phyloP scores from a whole-genome alignment of 768 basidiomycete species.

The Fomitopsis serialis region DNA sequence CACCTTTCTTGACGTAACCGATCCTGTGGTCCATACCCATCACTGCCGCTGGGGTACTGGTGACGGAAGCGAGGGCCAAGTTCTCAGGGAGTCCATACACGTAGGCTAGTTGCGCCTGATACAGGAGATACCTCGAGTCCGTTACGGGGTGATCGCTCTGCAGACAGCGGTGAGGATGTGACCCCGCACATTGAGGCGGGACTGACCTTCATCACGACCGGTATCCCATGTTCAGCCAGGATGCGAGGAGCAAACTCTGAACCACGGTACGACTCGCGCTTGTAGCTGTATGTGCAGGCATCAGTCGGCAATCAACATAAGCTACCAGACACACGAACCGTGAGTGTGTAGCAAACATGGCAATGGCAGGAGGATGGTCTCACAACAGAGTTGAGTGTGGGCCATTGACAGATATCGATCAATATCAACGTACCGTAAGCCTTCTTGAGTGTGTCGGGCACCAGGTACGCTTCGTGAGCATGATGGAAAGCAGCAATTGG shows the following conservation, averaged over 20 bases:
- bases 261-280: conserved; percentile 59
- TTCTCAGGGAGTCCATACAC: conserved; percentile 61
- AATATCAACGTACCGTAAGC: conserved; percentile 37
- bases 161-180: background rate
- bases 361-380: conserved; percentile 62
- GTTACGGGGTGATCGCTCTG: conserved; percentile 44
- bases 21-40: conserved; percentile 41
- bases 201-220: conserved; percentile 55
- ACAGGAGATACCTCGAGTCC: conserved; percentile 48
- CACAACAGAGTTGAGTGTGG: background rate
- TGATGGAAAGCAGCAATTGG: conserved; percentile 79
- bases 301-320: background rate
- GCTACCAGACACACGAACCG: conserved; percentile 20
- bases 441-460: conserved; percentile 73
- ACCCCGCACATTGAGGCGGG: background rate
- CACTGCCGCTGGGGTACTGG: conserved; percentile 62
- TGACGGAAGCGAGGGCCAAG: conserved; percentile 64
- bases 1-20: conserved; percentile 59
- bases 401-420: too few species aligned
- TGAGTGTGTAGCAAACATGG: conserved; percentile 78
- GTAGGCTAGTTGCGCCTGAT: conserved; percentile 58
- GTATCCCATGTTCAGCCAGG: conserved; percentile 48
- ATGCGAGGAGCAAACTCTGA: conserved; percentile 62
- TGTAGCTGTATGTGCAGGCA: conserved; percentile 28
- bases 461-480: conserved; percentile 88